Conservation (phyloP, 192 early-diverging fungal species). For the Linnemannia elongata region DNA sequence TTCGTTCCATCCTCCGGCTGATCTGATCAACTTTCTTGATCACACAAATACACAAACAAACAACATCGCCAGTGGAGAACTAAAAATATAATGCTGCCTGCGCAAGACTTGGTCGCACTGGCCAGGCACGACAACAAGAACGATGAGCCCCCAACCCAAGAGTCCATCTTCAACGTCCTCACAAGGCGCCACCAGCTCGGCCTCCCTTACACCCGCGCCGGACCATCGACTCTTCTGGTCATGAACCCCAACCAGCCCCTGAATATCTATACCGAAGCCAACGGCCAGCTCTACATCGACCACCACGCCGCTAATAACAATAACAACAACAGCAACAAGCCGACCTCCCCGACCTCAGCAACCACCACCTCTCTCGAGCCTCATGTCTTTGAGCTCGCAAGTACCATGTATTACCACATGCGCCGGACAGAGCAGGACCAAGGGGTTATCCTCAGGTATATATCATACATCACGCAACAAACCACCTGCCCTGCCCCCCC, state of each 20-base stretch:
- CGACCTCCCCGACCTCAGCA: not conserved
- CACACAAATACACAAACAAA: not conserved
- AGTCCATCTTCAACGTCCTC: constrained; percentile 40
- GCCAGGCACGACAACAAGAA: constrained; percentile 33
- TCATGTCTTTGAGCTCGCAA: constrained; percentile 78
- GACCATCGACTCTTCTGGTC: constrained; percentile 60
- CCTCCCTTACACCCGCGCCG: constrained; percentile 66
- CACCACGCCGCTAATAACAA: constrained; percentile 13
- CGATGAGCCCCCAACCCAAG: constrained; percentile 41
- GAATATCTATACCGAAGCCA: constrained; percentile 60
- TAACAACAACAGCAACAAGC: not conserved
- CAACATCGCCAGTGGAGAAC: not conserved
- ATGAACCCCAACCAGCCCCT: constrained; percentile 66
- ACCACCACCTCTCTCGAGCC: constrained; percentile 58
- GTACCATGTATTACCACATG: constrained; percentile 78
- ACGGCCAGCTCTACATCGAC: constrained; percentile 64
- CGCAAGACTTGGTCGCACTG: constrained; percentile 48
- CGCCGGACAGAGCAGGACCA: constrained; percentile 75
- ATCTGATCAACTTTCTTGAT: not conserved
- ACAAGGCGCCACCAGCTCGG: constrained; percentile 56
- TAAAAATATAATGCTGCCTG: constrained; percentile 33
- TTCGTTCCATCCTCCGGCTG: not conserved
- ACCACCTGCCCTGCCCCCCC: not conserved
- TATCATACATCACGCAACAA: not conserved
- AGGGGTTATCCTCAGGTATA: constrained; percentile 73